Evolutionary conservation across 306 rosid species (phyloP).

Genomic region (Dalbergia cochinchinensis): DNA sequence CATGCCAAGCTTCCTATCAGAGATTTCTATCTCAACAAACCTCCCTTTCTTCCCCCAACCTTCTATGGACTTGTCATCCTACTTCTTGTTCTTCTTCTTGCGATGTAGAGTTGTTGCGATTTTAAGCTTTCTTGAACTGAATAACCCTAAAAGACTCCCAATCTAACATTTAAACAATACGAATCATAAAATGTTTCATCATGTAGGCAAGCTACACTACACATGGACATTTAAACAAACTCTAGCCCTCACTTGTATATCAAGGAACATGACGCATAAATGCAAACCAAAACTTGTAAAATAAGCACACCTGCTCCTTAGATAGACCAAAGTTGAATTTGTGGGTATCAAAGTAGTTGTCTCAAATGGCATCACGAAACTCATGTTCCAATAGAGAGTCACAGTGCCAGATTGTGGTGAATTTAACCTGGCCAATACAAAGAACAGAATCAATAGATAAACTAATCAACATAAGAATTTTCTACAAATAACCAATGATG

Average conservation of each 20-base stretch:
- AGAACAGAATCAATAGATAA: slow-evolving; percentile 35
- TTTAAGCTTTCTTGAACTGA: slow-evolving; percentile 40
- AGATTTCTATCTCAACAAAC: slow-evolving; percentile 21
- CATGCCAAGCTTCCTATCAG: slow-evolving; percentile 18
- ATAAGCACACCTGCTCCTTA: slow-evolving; percentile 55
- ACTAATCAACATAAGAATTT: neutral
- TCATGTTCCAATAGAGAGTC: slow-evolving; percentile 56
- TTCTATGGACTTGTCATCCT: neutral
- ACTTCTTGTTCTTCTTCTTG: slow-evolving; percentile 18
- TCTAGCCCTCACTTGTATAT: slow-evolving; percentile 1
- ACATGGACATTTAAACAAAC: neutral
- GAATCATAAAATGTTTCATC: slow-evolving; percentile 30
- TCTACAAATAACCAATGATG: neutral
- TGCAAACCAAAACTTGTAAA: slow-evolving; percentile 31
- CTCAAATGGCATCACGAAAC: slow-evolving; percentile 55
- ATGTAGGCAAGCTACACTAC: neutral
- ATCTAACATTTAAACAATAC: slow-evolving; percentile 49
- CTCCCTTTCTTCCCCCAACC: slow-evolving; percentile 30
- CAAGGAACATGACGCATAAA: slow-evolving; percentile 7
- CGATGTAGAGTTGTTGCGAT: neutral
- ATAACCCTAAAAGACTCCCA: slow-evolving; percentile 52
- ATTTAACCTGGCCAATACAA: slow-evolving; percentile 52
- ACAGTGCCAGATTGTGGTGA: slow-evolving; percentile 56
- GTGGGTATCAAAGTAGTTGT: slow-evolving; percentile 48
- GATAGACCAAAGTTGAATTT: slow-evolving; percentile 63